Evolutionary conservation across 257 asterid species (phyloP).

Genomic region (Paraleonurus japonicus): DNA sequence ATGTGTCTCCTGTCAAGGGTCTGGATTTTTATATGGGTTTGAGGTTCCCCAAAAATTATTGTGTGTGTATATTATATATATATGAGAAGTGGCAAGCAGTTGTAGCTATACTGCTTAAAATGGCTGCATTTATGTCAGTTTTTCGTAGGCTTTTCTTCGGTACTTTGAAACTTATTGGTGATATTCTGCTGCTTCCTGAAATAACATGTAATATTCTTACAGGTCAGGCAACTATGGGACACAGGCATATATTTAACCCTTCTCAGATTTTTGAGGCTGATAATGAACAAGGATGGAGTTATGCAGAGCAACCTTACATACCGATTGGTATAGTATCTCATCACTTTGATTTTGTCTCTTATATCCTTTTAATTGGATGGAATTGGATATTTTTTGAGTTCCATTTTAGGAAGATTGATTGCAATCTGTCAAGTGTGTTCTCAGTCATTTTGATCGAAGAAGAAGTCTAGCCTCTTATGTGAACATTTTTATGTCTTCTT

Average conservation of each 20-base stretch:
- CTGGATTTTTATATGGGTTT: slow-evolving; percentile 1
- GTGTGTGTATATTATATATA: not conserved
- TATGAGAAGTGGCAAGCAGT: not conserved
- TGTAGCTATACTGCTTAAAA: not conserved
- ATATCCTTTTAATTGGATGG: not conserved
- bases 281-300: slow-evolving; percentile 59
- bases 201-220: slow-evolving; percentile 20
- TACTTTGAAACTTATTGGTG: not conserved
- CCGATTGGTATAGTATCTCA: slow-evolving; percentile 45
- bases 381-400: not conserved
- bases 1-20: not conserved
- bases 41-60: not conserved
- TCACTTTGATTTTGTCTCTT: not conserved
- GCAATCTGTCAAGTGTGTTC: not conserved
- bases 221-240: slow-evolving; percentile 51
- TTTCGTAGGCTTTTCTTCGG: not conserved
- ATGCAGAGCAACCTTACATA: slow-evolving; percentile 53
- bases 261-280: slow-evolving; percentile 61
- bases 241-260: slow-evolving; percentile 53
- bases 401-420: not conserved
- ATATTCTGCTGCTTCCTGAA: slow-evolving; percentile 10
- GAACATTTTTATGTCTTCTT: slow-evolving; percentile 1
- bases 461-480: not conserved
- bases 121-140: not conserved
- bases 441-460: slow-evolving; percentile 1